These are phyloP conservation scores for Phytophthora ramorum DNA, from an alignment of 352 stramenopile genomes.

Conservation along the genomic window DNA sequence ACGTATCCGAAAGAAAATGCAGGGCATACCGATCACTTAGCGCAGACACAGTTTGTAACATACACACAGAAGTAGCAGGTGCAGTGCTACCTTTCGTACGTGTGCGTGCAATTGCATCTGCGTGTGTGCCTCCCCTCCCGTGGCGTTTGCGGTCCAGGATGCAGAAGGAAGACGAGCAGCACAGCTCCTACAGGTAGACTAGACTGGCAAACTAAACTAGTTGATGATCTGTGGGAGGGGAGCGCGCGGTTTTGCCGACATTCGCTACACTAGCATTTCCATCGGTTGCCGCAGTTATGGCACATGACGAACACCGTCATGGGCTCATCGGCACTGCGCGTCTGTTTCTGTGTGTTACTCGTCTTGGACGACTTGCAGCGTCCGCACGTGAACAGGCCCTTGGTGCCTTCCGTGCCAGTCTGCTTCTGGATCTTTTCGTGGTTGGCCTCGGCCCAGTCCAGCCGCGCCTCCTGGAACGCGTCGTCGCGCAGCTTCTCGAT, in stretches of 20 bases:
- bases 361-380: slow-evolving; percentile 97
- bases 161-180: slow-evolving; percentile 23
- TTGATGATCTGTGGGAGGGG: slow-evolving; percentile 7
- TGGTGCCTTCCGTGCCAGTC: slow-evolving; percentile 74
- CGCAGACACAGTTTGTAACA: not conserved
- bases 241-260: slow-evolving; percentile 14
- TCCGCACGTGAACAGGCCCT: slow-evolving; percentile 91
- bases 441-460: slow-evolving; percentile 92
- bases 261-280: slow-evolving; percentile 87
- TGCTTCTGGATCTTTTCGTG: slow-evolving; percentile 93
- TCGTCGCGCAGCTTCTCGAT: slow-evolving; percentile 86
- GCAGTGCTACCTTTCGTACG: not conserved
- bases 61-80: slow-evolving; percentile 1
- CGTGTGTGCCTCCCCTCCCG: not conserved
- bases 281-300: slow-evolving; percentile 97
- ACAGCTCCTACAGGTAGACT: slow-evolving; percentile 23
- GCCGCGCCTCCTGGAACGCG: slow-evolving; percentile 82
- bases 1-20: slow-evolving; percentile 2
- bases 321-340: slow-evolving; percentile 96
- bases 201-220: slow-evolving; percentile 29
- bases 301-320: slow-evolving; percentile 98
- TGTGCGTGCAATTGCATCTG: slow-evolving; percentile 8
- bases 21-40: slow-evolving; percentile 5
- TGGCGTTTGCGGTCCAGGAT: slow-evolving; percentile 18
- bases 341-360: slow-evolving; percentile 98